These are phyloP conservation scores for Aspergillus pseudonomiae DNA, from an alignment of 2,329 filamentous ascomycete genomes.

Conservation along the genomic window DNA sequence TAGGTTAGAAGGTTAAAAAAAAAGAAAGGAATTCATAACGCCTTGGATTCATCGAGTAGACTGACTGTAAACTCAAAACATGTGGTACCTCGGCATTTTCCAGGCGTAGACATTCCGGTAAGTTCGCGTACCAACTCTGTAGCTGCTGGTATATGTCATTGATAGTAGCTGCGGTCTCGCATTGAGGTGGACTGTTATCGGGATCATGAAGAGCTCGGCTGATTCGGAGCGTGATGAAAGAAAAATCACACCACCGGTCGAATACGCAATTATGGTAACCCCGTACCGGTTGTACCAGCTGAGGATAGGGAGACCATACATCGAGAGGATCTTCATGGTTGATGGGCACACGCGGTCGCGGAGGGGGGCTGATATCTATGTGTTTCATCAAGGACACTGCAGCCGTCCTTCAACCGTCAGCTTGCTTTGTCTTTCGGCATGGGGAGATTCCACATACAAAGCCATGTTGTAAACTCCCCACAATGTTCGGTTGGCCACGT, in stretches of 20 bases:
- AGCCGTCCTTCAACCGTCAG: slow-evolving; percentile 15
- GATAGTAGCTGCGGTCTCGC: slow-evolving; percentile 17
- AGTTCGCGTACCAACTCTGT: slow-evolving; percentile 27
- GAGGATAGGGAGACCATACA: slow-evolving; percentile 31
- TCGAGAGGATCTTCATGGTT: slow-evolving; percentile 16
- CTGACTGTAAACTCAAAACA: slow-evolving; percentile 33
- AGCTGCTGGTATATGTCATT: slow-evolving; percentile 25
- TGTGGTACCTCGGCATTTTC: slow-evolving; percentile 27
- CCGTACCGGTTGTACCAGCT: slow-evolving; percentile 15
- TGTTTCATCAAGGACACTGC: slow-evolving; percentile 26
- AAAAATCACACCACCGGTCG: slow-evolving; percentile 28
- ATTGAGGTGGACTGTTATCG: slow-evolving; percentile 15
- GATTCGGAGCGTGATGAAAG: slow-evolving; percentile 24
- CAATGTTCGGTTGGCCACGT: slow-evolving; percentile 21
- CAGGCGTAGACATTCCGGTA: slow-evolving; percentile 29
- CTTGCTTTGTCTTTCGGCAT: not conserved
- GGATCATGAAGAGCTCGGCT: slow-evolving; percentile 21
- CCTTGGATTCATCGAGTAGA: not conserved
- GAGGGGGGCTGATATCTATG: slow-evolving; percentile 18
- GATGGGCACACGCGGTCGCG: slow-evolving; percentile 18
- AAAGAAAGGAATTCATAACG: too few relatives aligned
- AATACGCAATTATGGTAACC: slow-evolving; percentile 29
- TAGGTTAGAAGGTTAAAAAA: too few relatives aligned
- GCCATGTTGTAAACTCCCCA: slow-evolving; percentile 25
- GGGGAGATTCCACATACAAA: slow-evolving; percentile 11